Base-by-base conservation (phyloP, 1,139 yeast genomes). In the Hanseniaspora sp. region DNA sequence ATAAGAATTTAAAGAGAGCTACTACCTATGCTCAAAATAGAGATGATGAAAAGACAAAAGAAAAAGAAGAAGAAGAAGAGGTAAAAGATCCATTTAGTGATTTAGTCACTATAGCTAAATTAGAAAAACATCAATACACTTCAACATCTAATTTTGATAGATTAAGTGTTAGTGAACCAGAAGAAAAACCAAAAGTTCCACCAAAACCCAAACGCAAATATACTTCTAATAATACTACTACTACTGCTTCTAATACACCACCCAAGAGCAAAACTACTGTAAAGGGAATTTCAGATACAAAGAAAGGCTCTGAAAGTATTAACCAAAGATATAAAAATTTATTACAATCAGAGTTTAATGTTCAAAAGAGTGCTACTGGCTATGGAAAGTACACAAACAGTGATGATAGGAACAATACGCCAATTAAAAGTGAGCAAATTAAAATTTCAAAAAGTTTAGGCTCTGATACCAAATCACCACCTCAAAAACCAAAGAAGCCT, bases 321-420 rank as follows among this genome's bases (percentile, higher is more conserved):
- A 83, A 79, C 60, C 69, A 75, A 57, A 71, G 85, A 59, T 80
- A 80, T 64, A 79, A 77, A 54, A 71, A 72, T 59, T 69, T 80
- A 51, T 64, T 80, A 56, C 68, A 68, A 38, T 62, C 70, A 6
- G 69, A 72, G 13, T 18, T 35, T 12, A 18, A 8, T 3, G 64
- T 69, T 0, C 60, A 67, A 11, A 76, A 72, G 58, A 74, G 82
- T 0, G 84, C 84, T 0, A 66, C 68, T 8, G 85, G 85, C 0
- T 80, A 80, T 61, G 84, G 84, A 1, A 74, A 74, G 59, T 79
- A 71, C 59, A 79, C 82, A 0, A 78, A 31, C 31, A 4, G 15
- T 42, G 7, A 39, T 33, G 15, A 31, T 17, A 12, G 15, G 17
- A 9, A 42, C 40, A 17, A 48, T 42, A 7, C 51, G 59, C 17